Conservation (phyloP, 2,329 filamentous ascomycete species). For the Colletotrichum scovillei region DNA sequence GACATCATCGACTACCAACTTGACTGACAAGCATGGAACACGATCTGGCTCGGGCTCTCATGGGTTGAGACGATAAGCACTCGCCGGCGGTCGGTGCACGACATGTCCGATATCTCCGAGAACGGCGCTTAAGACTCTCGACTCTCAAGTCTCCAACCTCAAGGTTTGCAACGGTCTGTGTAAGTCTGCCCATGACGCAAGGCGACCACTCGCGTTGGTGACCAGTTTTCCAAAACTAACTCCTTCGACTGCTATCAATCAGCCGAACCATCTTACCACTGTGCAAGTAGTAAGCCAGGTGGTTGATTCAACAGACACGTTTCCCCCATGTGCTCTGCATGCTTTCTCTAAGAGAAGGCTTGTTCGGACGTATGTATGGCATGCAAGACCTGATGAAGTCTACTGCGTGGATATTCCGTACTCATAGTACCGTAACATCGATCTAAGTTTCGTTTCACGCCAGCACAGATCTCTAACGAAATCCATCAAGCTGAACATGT, state of each 20-base stretch:
- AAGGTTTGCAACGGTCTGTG: slow-evolving; percentile 3
- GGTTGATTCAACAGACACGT: not conserved
- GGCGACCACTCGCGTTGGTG: not conserved
- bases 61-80: not conserved
- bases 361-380: not conserved
- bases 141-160: not conserved
- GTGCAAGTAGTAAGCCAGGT: not conserved
- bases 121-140: not conserved
- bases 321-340: not conserved
- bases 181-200: not conserved
- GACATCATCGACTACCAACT: not conserved
- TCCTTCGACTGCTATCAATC: not conserved
- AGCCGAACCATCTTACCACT: not conserved
- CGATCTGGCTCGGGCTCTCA: not conserved
- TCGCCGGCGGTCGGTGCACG: not conserved
- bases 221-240: not conserved
- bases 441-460: not conserved
- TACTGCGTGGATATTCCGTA: not conserved
- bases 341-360: not conserved
- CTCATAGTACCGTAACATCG: not conserved
- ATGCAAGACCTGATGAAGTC: not conserved
- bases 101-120: slow-evolving; percentile 18
- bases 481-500: not conserved
- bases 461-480: not conserved
- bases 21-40: not conserved